Base-by-base conservation (phyloP, 306 rosid species). In the Pyrus pyrifolia region DNA sequence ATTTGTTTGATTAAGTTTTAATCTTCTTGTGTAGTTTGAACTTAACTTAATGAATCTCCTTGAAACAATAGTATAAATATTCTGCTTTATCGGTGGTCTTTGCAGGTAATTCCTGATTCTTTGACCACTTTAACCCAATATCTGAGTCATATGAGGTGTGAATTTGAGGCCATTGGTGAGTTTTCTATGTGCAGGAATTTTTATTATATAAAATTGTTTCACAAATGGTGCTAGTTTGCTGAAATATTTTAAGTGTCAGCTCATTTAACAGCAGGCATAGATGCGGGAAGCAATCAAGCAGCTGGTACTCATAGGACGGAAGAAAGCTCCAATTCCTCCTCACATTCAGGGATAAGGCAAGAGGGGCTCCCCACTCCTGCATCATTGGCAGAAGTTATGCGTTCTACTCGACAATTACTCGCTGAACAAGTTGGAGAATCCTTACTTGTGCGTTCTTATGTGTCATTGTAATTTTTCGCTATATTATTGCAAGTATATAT, bases 91-190 rank as follows among this genome's bases (percentile, higher is more conserved):
- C 23, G 86, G 78, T 25, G 87, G 81, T 67, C 74, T 76, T 76
- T 86, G 80, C 69, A 96, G 99, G 97, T 87, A 58, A 89, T 96
- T 89, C 98, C 93, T 65, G 98, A 87, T 83, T 96, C 99, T 82
- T 86, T 96, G 90, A 85, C 96, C 57, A 96, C 99, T 71, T 83
- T 96, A 83, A 84, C 91, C 77, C 97, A 86, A 74, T 87, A 92
- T 60, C 85, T 89, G 75, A 83, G 87, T 84, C 87, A 81, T 79
- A 80, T 91, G 82, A 83, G 87, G 81, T 78, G 72, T 64, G 96
- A 89, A 80, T 89, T 93, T 74, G 91, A 88, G 78, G 88, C 86
- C 68, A 81, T 91, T 67, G 96, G 99, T 96, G 74, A 88, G 92
- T 81, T 68, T 70, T 63, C 72, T 31, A 42, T n/a, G 7, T 81